Conservation (phyloP, 2,329 filamentous ascomycete genomes). For the Chaetomium globosum region DNA sequence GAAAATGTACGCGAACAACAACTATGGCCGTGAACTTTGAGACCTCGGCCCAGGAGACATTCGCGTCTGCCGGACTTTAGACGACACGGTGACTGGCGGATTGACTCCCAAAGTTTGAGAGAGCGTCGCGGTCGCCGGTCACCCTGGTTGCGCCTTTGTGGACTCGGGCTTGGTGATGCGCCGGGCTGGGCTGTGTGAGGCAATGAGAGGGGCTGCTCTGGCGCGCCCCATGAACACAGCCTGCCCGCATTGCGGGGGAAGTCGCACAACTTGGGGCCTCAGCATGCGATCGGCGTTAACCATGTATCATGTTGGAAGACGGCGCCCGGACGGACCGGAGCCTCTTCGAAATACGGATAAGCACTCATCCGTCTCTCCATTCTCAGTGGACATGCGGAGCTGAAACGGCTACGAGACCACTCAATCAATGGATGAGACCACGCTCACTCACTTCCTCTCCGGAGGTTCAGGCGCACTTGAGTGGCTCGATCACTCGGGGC, state of each 20-base stretch:
- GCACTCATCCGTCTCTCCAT: constrained; percentile 12
- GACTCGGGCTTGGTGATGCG: not conserved
- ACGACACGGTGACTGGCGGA: not conserved
- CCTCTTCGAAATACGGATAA: constrained; percentile 2
- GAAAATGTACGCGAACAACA: not conserved
- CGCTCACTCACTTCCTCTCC: not conserved
- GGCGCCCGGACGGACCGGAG: not conserved
- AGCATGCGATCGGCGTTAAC: constrained; percentile 27
- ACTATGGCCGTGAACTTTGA: not conserved
- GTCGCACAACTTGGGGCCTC: constrained; percentile 4
- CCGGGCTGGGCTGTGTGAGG: constrained; percentile 32
- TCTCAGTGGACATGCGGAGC: not conserved
- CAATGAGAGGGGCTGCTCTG: constrained; percentile 24
- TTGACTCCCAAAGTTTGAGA: not conserved
- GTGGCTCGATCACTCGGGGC: not conserved
- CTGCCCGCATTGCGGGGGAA: constrained; percentile 24
- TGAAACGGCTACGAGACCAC: not conserved
- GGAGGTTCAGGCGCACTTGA: not conserved
- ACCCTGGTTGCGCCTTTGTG: not conserved
- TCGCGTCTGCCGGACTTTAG: not conserved
- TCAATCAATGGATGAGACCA: not conserved
- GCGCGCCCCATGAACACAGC: constrained; percentile 25
- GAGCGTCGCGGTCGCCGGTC: not conserved
- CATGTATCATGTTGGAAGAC: constrained; percentile 25
- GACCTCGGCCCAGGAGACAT: not conserved